Evolutionary conservation across 176 grass and related monocot genomes (phyloP).

Genomic region (Avena insularis): DNA sequence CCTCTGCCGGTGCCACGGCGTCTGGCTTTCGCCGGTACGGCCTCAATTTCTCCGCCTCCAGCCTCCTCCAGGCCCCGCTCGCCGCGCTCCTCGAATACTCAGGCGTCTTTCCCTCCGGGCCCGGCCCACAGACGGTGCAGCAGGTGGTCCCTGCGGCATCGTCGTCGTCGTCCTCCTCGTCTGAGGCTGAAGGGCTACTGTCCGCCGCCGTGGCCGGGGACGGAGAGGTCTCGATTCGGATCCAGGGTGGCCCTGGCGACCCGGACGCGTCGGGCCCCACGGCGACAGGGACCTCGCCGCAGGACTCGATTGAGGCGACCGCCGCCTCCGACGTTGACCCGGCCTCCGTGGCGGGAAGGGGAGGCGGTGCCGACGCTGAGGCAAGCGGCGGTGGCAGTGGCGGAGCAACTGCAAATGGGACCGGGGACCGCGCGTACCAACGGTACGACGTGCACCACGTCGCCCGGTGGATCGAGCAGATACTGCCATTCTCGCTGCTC

Average conservation of each 20-base stretch:
- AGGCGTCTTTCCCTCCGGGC: conserved; percentile 63
- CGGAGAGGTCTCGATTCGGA: conserved; percentile 94
- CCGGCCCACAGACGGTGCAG: conserved; percentile 41
- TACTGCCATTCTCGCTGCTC: conserved; percentile 94
- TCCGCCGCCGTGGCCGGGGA: conserved; percentile 49
- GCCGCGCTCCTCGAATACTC: conserved; percentile 92
- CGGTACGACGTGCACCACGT: conserved; percentile 93
- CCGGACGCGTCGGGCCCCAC: conserved; percentile 38
- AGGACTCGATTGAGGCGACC: conserved; percentile 43
- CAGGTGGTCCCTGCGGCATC: conserved; percentile 41
- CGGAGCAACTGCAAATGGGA: conserved; percentile 41
- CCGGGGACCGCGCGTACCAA: conserved; percentile 77
- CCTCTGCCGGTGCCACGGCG: conserved; percentile 9
- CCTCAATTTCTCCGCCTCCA: conserved; percentile 75
- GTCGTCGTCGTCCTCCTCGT: conserved; percentile 31
- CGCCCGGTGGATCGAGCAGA: conserved; percentile 94
- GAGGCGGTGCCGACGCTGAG: conserved; percentile 49
- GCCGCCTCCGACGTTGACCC: conserved; percentile 49
- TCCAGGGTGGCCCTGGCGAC: conserved; percentile 71
- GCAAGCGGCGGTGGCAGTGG: conserved; percentile 39
- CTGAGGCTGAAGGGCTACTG: conserved; percentile 41
- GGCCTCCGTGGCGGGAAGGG: conserved; percentile 40
- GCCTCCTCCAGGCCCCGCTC: conserved; percentile 84
- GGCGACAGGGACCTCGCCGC: conserved; percentile 31
- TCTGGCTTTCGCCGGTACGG: conserved; percentile 66